A percentile compares a stretch with the other conserved stretches of the same genome.
Evolutionary conservation across 345 rosid species (phyloP).

Genomic region (Mangifera indica): DNA sequence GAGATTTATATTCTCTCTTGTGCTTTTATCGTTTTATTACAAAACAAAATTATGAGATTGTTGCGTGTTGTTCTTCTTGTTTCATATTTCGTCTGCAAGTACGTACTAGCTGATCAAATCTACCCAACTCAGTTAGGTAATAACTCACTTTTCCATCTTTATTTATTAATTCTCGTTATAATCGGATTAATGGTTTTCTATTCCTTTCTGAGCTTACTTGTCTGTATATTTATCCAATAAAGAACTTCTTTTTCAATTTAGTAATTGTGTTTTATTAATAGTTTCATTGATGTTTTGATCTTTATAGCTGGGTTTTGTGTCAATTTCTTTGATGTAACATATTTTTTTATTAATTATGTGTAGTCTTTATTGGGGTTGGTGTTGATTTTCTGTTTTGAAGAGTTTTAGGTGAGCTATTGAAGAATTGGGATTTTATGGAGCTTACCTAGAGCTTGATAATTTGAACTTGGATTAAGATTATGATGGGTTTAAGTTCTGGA

Average conservation of each 20-base stretch:
- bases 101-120: no score
- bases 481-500: background rate
- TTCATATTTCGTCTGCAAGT: no score
- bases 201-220: background rate
- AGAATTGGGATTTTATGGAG: background rate
- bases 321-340: background rate
- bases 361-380: background rate
- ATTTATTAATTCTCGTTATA: no score
- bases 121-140: no score
- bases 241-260: background rate
- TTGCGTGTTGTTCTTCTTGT: no score
- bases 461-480: background rate
- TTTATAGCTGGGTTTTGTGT: background rate
- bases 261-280: no score
- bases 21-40: no score
- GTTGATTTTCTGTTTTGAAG: background rate
- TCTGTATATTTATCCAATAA: no score
- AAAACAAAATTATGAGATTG: no score
- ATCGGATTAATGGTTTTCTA: background rate
- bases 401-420: background rate
- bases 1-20: no score
- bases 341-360: no score
- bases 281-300: background rate
- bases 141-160: no score
- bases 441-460: background rate